Evolutionary conservation across 1,284 basidiomycete genomes (phyloP).

Genomic region (Cryptococcus sp.): DNA sequence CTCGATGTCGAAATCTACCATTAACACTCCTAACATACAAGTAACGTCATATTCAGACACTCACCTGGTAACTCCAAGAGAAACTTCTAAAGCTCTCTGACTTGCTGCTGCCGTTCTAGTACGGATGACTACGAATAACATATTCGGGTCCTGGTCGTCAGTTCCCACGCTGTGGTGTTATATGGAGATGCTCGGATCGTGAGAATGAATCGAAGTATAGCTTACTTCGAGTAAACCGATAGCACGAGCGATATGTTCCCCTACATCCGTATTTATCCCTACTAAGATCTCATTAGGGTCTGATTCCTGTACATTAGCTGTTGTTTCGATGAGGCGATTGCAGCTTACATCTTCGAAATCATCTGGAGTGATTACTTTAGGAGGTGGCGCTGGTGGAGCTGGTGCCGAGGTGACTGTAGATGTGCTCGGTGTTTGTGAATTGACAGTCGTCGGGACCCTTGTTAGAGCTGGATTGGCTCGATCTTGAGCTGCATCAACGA

Average conservation of each 20-base stretch:
- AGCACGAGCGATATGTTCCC: constrained; percentile 31
- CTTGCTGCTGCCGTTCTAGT: constrained; percentile 30
- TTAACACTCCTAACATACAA: background rate
- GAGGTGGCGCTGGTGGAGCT: constrained; percentile 3
- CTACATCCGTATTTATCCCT: constrained; percentile 25
- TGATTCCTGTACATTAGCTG: constrained; percentile 16
- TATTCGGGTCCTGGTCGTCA: constrained; percentile 27
- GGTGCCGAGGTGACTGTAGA: background rate
- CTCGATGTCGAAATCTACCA: constrained; percentile 38
- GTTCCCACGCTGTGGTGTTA: background rate
- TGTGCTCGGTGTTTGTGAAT: too few species aligned
- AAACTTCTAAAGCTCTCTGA: constrained; percentile 39
- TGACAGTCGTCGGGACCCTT: too few species aligned
- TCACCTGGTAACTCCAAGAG: constrained; percentile 40
- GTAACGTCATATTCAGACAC: background rate
- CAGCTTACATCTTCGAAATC: constrained; percentile 30
- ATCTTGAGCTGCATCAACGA: constrained; percentile 29
- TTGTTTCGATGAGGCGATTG: background rate
- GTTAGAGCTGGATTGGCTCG: background rate
- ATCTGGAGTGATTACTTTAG: constrained; percentile 23
- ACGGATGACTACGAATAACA: constrained; percentile 42
- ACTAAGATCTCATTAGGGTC: constrained; percentile 46
- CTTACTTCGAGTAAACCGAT: constrained; percentile 33
- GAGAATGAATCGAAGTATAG: background rate
- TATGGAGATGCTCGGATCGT: background rate